A percentile compares a stretch with the other conserved stretches of the same genome.
Evolutionary conservation across 805 yeast genomes (phyloP).

Genomic region (Candida vaughaniae): DNA sequence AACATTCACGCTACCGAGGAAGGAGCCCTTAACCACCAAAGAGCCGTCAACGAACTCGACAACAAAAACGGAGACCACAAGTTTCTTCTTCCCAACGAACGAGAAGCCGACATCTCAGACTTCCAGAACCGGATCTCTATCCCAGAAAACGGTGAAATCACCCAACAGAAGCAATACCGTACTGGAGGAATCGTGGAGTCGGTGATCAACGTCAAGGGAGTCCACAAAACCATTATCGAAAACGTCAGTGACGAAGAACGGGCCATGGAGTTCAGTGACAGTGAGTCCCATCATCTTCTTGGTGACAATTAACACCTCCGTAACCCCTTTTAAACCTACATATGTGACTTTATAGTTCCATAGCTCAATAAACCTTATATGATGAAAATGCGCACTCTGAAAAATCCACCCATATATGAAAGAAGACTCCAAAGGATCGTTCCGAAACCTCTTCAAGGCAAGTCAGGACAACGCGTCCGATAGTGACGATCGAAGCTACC

Average conservation of each 20-base stretch:
- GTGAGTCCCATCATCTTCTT: conserved; percentile 3
- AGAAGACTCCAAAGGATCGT: conserved; percentile 7
- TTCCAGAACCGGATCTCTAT: conserved; percentile 12
- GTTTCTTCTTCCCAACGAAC: conserved; percentile 22
- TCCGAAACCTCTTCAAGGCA: conserved; percentile 12
- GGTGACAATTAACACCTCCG: too few relatives aligned
- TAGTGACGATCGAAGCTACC: conserved; percentile 8
- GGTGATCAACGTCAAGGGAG: conserved; percentile 80
- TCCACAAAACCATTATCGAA: conserved; percentile 81
- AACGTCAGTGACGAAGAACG: conserved; percentile 50
- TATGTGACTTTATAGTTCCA: too few relatives aligned
- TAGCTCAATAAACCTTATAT: too few relatives aligned
- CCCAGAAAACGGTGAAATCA: conserved; percentile 23
- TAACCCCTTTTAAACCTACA: too few relatives aligned
- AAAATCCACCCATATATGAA: conserved; percentile 1
- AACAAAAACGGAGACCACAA: conserved; percentile 15
- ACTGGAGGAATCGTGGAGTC: conserved; percentile 76
- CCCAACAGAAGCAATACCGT: conserved; percentile 37
- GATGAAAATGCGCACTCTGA: too few relatives aligned
- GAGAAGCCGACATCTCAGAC: conserved; percentile 26
- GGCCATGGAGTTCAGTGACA: conserved; percentile 11
- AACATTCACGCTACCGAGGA: conserved; percentile 47
- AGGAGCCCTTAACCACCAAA: conserved; percentile 29
- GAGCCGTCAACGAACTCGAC: conserved; percentile 1
- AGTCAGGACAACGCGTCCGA: conserved; percentile 3